Evolutionary conservation across 1,284 basidiomycete species (phyloP), one percentile per base, ranked within the genome.

Genomic region (Agroathelia rolfsii): DNA sequence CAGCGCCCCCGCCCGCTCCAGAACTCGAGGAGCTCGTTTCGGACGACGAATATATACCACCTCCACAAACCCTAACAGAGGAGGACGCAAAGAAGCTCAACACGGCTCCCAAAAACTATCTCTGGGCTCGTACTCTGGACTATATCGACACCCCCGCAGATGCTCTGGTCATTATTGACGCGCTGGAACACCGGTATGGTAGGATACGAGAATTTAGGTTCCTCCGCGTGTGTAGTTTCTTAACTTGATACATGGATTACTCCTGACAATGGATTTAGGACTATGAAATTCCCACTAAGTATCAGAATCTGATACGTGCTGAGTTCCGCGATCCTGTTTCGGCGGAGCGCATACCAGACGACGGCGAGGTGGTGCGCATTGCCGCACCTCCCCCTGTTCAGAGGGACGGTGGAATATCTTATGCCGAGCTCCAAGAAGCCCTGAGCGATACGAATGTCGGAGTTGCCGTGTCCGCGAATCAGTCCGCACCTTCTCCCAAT

Each of bases 161-260:
- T 20, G 66, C 64, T 6, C 55, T 66, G 11, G 55, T 66, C 26
- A 56, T 74, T 33, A 44, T 76, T 36, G 64, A 66, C 24, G 64
- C 59, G 3, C 39, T 79, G 14, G 76, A 79, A 52, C 59, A 59
- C 14, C 64, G 62, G 37, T 78, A 69, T 47, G 76, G 76, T 10
- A 53, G 55, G 8, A 49, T 77, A 22, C 52, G 58, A 19, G 64
- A 72, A 36, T 71, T 62, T 37, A 52, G 53, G 23, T 52, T 74
- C 24, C 34, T 47, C 17, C 57, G 64, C 47, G 76, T 76, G 45
- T 37, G 66, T 55, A 27, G 26, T 25, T 5, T 23, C n/a, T 8
- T 7, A 8, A 11, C 22, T 32, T 14, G 24, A 32, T 29, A n/a
- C 8, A 16, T 1, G 35, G 1, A 18, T 9, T 19, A 25, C 12